Evolutionary conservation across 2,329 filamentous ascomycete genomes (phyloP), one percentile per base, ranked within the genome.

Genomic region (Neonectria hederae): DNA sequence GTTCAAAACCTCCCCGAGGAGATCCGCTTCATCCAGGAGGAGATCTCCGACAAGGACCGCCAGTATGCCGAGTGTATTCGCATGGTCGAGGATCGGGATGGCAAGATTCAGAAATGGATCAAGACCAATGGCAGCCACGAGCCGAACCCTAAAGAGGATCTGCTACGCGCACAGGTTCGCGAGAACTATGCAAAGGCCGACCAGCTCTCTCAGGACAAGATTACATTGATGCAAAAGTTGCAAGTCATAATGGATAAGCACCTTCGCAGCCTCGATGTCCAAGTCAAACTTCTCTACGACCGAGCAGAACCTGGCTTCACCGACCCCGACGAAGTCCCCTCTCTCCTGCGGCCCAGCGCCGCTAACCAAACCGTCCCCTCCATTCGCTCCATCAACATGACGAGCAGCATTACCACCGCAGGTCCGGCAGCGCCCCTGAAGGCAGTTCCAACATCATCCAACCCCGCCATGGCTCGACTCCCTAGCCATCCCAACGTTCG

Each of bases 1-100:
- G 90, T 91, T 21, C 89, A 91, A 72, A 96, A 96, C 74, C 84
- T 95, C 28, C 92, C 92, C 66, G 91, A 92, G 67, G 92, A 96
- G 79, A 89, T 96, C 64, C 89, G 90, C 21, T 94, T 94, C 80
- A 85, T 95, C 66, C 90, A 94, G 74, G 92, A 94, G 75, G 92
- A 96, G 79, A 92, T 95, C 67, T 84, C 89, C 74, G 90, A 92
- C 76, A 95, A 94, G 78, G 92, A 97, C 76, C 85, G 87, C 54
- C 84, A 89, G 68, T 91, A 92, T 70, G 83, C 87, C 74, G 89
- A 92, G 52, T 90, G 90, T 75, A 83, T 90, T 63, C 85, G 87
- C 65, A 85, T 87, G 68, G 92, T 94, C 74, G 86, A 89, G 43
- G 89, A 91, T 63, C 89, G 90, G 69, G 92, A 97, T 74, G 85